Base-by-base conservation (phyloP, 768 basidiomycete species). In the Boletus fagicola region DNA sequence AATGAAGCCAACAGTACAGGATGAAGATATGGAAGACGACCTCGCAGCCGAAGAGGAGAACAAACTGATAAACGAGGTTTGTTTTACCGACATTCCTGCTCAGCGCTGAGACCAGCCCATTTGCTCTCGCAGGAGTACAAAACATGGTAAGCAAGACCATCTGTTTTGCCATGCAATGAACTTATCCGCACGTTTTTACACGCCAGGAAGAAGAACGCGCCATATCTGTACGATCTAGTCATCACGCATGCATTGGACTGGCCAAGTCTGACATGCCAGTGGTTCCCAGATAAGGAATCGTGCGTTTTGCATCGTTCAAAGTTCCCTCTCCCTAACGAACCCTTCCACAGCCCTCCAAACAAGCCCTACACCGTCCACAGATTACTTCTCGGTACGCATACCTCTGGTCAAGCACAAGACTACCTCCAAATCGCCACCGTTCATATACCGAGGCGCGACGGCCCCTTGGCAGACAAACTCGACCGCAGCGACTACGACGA, bases 211-310 rank as follows among this genome's bases (percentile, higher is more conserved):
- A 94, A 94, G 77, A 96, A 95, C 75, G 93, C 95, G 52, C 96
- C 95, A 13, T 98, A 96, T 76, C 84, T 98, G 15, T 99, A 99
- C 73, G 97, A 99, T 74, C 81, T 96, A 24, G 92, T 99, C 62
- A 88, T 99, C 66, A 98, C 96, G 1, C 96, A 98, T 71, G 96
- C 96, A 33, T 80, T 98, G 49, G 94, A 97, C 74, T 99, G 97
- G 97, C 97, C 97, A 20, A 93, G 88, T 67, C 72, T 99, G 68
- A 99, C 97, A 5, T 94, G 92, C 72, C 97, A 98, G 76, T 99
- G 97, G 97, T 91, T 99, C 73, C 97, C 97, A 0, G 97, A 99
- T 79, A 88, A 86, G 73, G 92, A 98, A 75, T 83, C 85, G 95
- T 95, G 65, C 68, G 92, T 74, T 12, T n/a, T 18, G 4, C 11